A percentile compares a stretch with the other conserved stretches of the same genome.
These are phyloP conservation scores for Vitis rotundifolia DNA, from an alignment of 164 flowering plant species.

Conservation along the genomic window DNA sequence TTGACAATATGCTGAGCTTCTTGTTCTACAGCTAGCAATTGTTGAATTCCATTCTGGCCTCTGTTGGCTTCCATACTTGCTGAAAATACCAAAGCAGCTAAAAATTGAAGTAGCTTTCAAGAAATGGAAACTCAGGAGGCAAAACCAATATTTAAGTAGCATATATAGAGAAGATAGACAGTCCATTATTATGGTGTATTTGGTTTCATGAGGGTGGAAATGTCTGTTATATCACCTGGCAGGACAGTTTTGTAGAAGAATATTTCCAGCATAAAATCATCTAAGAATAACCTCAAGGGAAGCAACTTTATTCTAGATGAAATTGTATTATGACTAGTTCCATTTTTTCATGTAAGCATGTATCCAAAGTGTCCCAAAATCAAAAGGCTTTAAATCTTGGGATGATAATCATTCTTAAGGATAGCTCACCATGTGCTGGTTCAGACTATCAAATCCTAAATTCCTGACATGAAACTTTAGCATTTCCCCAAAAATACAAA, in stretches of 20 bases:
- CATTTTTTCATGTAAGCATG: background rate
- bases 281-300: background rate
- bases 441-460: background rate
- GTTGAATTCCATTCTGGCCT: conserved; percentile 46
- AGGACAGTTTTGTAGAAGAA: background rate
- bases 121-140: background rate
- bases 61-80: conserved; percentile 36
- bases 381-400: background rate
- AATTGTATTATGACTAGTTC: background rate
- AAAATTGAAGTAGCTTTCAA: background rate
- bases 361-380: background rate
- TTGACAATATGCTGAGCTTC: conserved; percentile 51
- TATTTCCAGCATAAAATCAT: background rate
- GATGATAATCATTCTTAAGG: background rate
- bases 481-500: background rate
- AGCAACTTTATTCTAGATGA: background rate
- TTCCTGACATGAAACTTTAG: background rate
- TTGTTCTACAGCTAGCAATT: conserved; percentile 43
- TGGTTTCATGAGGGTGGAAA: background rate
- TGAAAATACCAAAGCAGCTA: background rate
- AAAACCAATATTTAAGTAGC: background rate
- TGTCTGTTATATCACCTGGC: background rate
- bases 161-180: background rate
- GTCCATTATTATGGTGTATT: background rate
- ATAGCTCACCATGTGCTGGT: background rate